Conservation (phyloP, 345 rosid genomes). For the Eutrema heterophyllum region DNA sequence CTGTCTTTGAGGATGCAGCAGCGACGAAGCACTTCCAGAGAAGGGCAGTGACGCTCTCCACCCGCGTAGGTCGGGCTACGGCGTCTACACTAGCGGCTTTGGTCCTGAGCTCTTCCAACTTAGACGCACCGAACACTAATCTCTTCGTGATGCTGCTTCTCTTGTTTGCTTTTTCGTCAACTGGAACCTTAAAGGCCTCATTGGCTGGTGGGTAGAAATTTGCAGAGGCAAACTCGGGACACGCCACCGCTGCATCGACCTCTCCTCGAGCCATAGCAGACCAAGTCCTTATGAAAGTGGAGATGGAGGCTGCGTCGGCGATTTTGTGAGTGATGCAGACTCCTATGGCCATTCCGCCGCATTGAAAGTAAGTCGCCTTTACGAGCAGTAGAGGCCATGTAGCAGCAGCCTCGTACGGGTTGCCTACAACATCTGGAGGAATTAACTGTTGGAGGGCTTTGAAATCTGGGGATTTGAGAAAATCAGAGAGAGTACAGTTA, state of each 20-base stretch:
- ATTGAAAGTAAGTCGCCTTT: slow-evolving; percentile 29
- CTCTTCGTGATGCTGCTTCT: slow-evolving; percentile 13
- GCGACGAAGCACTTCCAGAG: slow-evolving; percentile 23
- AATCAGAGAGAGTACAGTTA: too few relatives aligned
- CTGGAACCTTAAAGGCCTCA: background rate
- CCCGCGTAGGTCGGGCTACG: slow-evolving; percentile 22
- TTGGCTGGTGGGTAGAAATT: slow-evolving; percentile 26
- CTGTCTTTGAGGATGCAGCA: background rate
- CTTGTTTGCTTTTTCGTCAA: background rate
- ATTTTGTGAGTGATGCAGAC: slow-evolving; percentile 41
- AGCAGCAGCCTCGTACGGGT: background rate
- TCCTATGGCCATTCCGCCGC: slow-evolving; percentile 42
- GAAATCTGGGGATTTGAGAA: too few relatives aligned
- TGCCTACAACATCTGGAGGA: slow-evolving; percentile 1
- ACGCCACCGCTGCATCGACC: background rate
- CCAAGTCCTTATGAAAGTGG: slow-evolving; percentile 27
- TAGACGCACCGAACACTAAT: slow-evolving; percentile 15
- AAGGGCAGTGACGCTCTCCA: slow-evolving; percentile 25
- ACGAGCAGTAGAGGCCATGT: slow-evolving; percentile 11
- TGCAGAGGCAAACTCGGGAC: slow-evolving; percentile 4
- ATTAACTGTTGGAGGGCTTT: too few relatives aligned
- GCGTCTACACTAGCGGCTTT: background rate
- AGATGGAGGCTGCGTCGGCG: slow-evolving; percentile 40
- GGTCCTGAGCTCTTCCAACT: slow-evolving; percentile 21
- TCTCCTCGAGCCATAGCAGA: slow-evolving; percentile 19